These are phyloP conservation scores for Colletotrichum sp. DNA, from an alignment of 2,329 filamentous ascomycete species.

Conservation along the genomic window DNA sequence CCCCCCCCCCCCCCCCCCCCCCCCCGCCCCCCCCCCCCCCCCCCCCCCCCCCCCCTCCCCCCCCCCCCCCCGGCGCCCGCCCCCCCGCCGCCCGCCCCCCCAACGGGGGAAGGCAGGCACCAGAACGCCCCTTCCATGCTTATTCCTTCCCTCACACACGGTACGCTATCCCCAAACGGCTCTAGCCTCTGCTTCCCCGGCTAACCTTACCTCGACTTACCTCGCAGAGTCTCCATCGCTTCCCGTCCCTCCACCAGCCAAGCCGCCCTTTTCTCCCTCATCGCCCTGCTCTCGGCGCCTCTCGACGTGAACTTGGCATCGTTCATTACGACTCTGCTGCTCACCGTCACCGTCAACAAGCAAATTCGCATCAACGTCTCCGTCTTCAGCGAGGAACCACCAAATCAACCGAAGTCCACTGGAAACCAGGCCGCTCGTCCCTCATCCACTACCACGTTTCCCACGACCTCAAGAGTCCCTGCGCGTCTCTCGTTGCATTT, in stretches of 20 bases:
- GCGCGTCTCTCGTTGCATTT: conserved; percentile 16
- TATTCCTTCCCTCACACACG: background rate
- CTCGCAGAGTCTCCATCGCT: conserved; percentile 10
- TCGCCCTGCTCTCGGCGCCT: background rate
- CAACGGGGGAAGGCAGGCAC: background rate
- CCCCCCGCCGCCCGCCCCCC: too few relatives aligned
- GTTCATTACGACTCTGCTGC: background rate
- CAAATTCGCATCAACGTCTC: background rate
- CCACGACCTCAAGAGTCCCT: background rate
- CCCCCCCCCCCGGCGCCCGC: too few relatives aligned
- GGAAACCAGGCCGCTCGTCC: background rate
- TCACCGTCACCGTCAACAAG: background rate
- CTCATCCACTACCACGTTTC: background rate
- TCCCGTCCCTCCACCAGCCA: conserved; percentile 19
- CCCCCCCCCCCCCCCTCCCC: too few relatives aligned
- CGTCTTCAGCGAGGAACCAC: background rate
- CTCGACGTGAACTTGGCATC: background rate
- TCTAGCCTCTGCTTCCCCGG: background rate
- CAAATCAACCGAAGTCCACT: background rate
- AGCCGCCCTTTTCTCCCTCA: background rate
- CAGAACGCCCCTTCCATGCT: background rate
- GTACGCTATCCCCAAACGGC: background rate
- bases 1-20: too few relatives aligned
- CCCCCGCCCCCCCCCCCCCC: too few relatives aligned
- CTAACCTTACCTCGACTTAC: conserved; percentile 16